A percentile compares a stretch with the other conserved stretches of the same genome.
phyloP scores from a whole-genome alignment of 805 yeast species.

The Saccharomycopsis olivae region DNA sequence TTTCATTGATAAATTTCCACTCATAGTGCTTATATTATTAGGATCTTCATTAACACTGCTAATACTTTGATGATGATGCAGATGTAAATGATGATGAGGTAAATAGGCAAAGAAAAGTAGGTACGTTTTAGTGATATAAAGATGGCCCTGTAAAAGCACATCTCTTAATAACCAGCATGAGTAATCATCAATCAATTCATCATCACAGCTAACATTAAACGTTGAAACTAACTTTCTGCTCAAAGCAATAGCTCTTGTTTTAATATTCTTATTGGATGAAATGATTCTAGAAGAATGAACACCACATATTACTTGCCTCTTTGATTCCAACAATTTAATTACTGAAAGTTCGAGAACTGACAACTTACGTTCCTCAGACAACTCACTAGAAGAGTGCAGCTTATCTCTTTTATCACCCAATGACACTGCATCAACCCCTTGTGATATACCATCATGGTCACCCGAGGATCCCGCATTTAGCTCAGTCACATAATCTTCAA shows the following conservation, averaged over 20 bases:
- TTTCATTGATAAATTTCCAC: slow-evolving; percentile 42
- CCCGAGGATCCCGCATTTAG: neutral
- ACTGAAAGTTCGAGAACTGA: slow-evolving; percentile 14
- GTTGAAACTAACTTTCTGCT: slow-evolving; percentile 27
- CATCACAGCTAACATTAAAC: slow-evolving; percentile 42
- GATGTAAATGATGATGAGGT: slow-evolving; percentile 31
- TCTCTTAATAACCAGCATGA: slow-evolving; percentile 76
- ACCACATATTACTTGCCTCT: slow-evolving; percentile 18
- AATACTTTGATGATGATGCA: no score
- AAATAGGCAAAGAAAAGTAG: slow-evolving; percentile 70
- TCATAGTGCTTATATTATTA: slow-evolving; percentile 25
- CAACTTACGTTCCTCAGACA: neutral
- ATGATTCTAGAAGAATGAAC: slow-evolving; percentile 20
- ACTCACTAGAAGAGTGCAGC: neutral
- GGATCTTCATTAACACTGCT: neutral
- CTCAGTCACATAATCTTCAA: neutral
- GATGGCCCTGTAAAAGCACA: slow-evolving; percentile 77
- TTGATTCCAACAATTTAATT: slow-evolving; percentile 9
- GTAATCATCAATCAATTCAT: slow-evolving; percentile 48
- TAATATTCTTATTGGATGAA: slow-evolving; percentile 24
- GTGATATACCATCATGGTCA: neutral
- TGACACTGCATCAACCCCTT: neutral
- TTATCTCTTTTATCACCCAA: neutral
- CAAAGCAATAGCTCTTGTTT: slow-evolving; percentile 28
- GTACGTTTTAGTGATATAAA: slow-evolving; percentile 56